A percentile compares a stretch with the other conserved stretches of the same genome.
These are phyloP conservation scores for Aspergillus luchuensis DNA, from an alignment of 2,329 filamentous ascomycete genomes.

Conservation along the genomic window DNA sequence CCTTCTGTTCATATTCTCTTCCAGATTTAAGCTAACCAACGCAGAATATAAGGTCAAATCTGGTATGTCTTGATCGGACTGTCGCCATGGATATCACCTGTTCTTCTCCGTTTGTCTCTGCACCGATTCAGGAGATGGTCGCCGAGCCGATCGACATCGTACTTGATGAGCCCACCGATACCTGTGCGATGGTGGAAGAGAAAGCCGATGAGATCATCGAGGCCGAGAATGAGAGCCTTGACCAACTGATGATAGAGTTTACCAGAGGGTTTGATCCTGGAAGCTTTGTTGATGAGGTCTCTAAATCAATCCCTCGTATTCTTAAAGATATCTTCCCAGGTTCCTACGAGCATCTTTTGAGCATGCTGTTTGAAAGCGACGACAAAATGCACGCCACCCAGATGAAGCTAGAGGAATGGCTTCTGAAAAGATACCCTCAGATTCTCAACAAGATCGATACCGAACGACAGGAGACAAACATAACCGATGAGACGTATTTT, in stretches of 20 bases:
- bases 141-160: conserved; percentile 14
- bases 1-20: background rate
- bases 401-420: conserved; percentile 64
- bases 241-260: conserved; percentile 18
- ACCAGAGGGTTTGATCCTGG: conserved; percentile 26
- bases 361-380: conserved; percentile 43
- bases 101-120: background rate
- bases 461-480: conserved; percentile 7
- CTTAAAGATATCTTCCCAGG: conserved; percentile 20
- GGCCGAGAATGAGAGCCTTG: conserved; percentile 16
- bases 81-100: conserved; percentile 5
- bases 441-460: background rate
- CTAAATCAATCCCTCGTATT: conserved; percentile 11
- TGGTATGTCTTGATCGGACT: background rate
- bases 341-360: conserved; percentile 28
- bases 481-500: conserved; percentile 23
- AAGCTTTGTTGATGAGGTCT: conserved; percentile 18
- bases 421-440: conserved; percentile 48
- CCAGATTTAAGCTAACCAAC: no score
- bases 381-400: conserved; percentile 66
- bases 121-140: background rate
- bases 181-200: conserved; percentile 14
- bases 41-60: background rate
- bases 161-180: conserved; percentile 3
- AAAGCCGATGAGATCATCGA: conserved; percentile 15